A percentile compares a stretch with the other conserved stretches of the same genome.
Evolutionary conservation across 1,284 basidiomycete genomes (phyloP).

Genomic region (Naganishia albida): DNA sequence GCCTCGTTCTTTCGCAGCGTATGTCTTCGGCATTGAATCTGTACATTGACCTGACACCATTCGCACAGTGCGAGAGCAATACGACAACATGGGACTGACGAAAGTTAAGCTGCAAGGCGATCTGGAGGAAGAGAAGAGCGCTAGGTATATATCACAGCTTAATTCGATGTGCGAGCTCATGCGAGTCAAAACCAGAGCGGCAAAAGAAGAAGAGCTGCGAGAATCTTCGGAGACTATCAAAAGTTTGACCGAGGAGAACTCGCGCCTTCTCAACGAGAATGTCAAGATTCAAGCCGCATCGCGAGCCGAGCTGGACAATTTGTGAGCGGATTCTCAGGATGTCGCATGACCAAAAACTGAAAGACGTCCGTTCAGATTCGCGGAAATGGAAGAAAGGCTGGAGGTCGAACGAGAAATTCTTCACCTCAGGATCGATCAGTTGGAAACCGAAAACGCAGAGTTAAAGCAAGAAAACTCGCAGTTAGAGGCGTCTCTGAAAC

Average conservation of each 20-base stretch:
- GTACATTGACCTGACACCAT: not conserved
- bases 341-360: too few relatives aligned
- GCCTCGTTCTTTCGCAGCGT: conserved; percentile 7
- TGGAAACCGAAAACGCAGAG: not conserved
- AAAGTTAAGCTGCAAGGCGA: conserved; percentile 4
- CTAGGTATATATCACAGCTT: conserved; percentile 1
- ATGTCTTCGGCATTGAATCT: not conserved
- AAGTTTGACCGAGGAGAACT: not conserved
- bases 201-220: not conserved
- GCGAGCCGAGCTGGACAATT: not conserved
- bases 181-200: not conserved
- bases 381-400: not conserved
- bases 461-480: not conserved
- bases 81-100: not conserved
- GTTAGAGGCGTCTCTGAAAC: not conserved
- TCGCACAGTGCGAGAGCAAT: not conserved
- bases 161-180: not conserved
- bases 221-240: not conserved
- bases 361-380: not conserved
- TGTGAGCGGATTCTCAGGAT: too few relatives aligned
- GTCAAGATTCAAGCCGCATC: not conserved
- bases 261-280: not conserved
- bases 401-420: conserved; percentile 2
- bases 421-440: not conserved
- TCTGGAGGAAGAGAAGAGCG: conserved; percentile 14